Percentiles rank a stretch among this genome's conserved stretches.
These are phyloP conservation scores for Moniliophthora roreri DNA, from an alignment of 1,284 basidiomycete species.

Conservation along the genomic window DNA sequence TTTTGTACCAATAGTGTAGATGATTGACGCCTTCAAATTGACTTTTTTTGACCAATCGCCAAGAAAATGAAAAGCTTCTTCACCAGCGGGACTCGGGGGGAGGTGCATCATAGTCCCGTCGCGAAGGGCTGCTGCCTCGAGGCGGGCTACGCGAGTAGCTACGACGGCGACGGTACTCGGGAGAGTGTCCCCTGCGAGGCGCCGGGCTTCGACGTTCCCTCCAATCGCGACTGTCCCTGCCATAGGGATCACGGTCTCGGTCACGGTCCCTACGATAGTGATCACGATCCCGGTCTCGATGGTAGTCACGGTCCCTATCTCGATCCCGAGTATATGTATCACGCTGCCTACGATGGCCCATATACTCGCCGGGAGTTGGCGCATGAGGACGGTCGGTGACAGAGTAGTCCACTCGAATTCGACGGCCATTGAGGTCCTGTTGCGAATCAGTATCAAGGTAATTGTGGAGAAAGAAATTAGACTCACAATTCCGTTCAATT, in stretches of 20 bases:
- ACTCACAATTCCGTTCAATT: conserved; percentile 90
- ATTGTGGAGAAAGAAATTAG: not conserved
- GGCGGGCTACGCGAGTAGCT: conserved; percentile 81
- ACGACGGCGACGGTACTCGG: conserved; percentile 69
- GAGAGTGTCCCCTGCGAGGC: conserved; percentile 60
- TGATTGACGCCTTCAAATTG: conserved; percentile 27
- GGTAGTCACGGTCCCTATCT: conserved; percentile 33
- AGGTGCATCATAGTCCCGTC: conserved; percentile 47
- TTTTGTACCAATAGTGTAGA: conserved; percentile 27
- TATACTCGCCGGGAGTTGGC: conserved; percentile 97
- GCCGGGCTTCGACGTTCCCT: conserved; percentile 56
- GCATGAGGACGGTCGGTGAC: conserved; percentile 92
- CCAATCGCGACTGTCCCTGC: conserved; percentile 35
- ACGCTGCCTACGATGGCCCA: conserved; percentile 80
- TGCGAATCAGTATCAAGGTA: conserved; percentile 16
- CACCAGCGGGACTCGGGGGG: conserved; percentile 43
- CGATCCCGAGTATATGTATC: conserved; percentile 55
- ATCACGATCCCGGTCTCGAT: conserved; percentile 39
- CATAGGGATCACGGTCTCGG: conserved; percentile 48
- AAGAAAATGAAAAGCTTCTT: conserved; percentile 19
- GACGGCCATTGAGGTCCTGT: conserved; percentile 91
- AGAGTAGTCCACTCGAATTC: conserved; percentile 96
- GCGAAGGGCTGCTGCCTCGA: conserved; percentile 68
- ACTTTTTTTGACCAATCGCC: conserved; percentile 23
- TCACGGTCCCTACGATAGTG: conserved; percentile 39